Evolutionary conservation across 2,329 filamentous ascomycete genomes (phyloP), one percentile per base, ranked within the genome.

Genomic region (Pyrenophora tritici-repentis): DNA sequence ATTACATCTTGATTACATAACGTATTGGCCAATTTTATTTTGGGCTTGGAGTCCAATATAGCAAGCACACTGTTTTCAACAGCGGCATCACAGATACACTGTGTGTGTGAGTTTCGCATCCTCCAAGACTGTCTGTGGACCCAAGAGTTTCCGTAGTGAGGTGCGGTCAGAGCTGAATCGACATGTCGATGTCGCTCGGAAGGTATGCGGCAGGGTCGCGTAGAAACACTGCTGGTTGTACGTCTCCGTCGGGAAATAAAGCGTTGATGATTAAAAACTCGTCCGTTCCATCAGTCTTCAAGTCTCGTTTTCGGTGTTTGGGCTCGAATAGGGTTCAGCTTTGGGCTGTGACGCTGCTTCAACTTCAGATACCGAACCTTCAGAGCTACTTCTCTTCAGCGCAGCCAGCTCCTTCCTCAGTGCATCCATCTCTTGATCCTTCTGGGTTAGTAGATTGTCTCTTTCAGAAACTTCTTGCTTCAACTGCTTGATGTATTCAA

Each of bases 401-500:
- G 63, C 63, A 10, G 65, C 68, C 42, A 90, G 66, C 69, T 83
- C 85, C 61, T 81, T 82, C 68, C 65, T 65, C 42, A 75, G 38
- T 13, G 59, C 60, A 45, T 72, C 71, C 54, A 90, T 73, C 69
- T 84, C 86, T 59, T 80, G 81, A 65, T 90, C 88, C 13, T 88
- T 83, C 48, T 82, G 81, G 18, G 82, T 81, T 12, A 91, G 83
- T 61, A 85, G 78, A 53, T 76, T 78, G 43, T 86, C 86, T 17
- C 86, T 86, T 29, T 85, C 83, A 2, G 81, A 82, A 13, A 91
- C 77, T 68, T 95, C 89, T 62, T 84, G 78, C 73, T 95, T 86
- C 55, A 99, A 75, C 53, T 86, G 83, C 74, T 90, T 93, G 76
- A 99, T 97, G 70, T 97, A 97, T 50, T 92, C 87, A 65, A 97